Evolutionary conservation across 2,329 filamentous ascomycete genomes (phyloP).

Genomic region (Chrysoporthe cubensis): DNA sequence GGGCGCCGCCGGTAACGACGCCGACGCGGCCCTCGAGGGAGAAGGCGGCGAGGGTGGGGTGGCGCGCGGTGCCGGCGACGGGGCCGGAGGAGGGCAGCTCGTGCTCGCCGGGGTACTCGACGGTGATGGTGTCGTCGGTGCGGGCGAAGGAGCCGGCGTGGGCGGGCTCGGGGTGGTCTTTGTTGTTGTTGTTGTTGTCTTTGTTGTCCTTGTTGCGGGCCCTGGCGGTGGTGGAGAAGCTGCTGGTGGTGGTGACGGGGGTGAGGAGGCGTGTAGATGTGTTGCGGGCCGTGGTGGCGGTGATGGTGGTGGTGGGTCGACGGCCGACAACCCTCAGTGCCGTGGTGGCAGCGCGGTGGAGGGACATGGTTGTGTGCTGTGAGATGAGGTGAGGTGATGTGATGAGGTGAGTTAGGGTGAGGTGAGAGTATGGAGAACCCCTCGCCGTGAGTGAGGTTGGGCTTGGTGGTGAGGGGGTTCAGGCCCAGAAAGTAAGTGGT

Average conservation of each 20-base stretch:
- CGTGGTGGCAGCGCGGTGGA: constrained; percentile 17
- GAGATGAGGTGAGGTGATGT: neutral
- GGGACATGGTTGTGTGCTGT: constrained; percentile 14
- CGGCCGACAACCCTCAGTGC: constrained; percentile 14
- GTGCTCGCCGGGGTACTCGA: constrained; percentile 77
- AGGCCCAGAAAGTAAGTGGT: too few relatives aligned
- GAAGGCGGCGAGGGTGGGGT: constrained; percentile 83
- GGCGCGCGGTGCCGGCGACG: constrained; percentile 72
- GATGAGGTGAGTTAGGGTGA: neutral
- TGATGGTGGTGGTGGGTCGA: neutral
- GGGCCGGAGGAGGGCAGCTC: constrained; percentile 73
- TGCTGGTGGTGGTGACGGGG: neutral
- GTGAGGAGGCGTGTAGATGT: neutral
- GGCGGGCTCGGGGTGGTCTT: constrained; percentile 34
- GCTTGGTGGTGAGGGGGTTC: too few relatives aligned
- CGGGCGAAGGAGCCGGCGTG: constrained; percentile 71
- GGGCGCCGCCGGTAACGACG: constrained; percentile 86
- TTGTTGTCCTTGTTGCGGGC: constrained; percentile 36
- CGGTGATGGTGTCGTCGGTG: constrained; percentile 76
- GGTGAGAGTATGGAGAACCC: neutral
- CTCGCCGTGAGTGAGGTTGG: too few relatives aligned
- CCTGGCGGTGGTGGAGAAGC: constrained; percentile 23
- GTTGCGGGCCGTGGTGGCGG: neutral
- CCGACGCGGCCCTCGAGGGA: constrained; percentile 83
- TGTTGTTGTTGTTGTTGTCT: constrained; percentile 33